phyloP scores from a whole-genome alignment of 2,329 filamentous ascomycete species.

The Claviceps spartinae region DNA sequence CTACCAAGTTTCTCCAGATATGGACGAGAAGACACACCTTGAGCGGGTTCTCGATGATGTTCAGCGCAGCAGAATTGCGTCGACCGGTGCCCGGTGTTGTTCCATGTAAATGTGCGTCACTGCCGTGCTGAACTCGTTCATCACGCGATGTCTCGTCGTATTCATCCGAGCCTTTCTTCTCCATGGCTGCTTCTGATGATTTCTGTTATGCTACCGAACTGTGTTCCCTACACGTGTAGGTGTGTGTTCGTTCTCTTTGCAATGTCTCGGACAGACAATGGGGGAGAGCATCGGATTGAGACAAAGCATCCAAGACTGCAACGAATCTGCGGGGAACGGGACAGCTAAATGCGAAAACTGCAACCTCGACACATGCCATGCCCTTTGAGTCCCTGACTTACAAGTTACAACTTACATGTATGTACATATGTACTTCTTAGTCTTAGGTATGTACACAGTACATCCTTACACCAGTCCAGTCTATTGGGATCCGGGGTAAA shows the following conservation, averaged over 20 bases:
- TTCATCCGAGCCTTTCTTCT: conserved; percentile 7
- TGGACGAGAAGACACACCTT: conserved; percentile 10
- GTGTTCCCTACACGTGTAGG: neutral
- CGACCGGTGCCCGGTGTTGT: conserved; percentile 2
- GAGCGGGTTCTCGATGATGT: conserved; percentile 21
- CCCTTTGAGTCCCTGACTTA: no score
- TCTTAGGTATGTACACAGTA: no score
- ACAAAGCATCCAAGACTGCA: neutral
- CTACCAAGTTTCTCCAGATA: no score
- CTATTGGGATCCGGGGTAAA: neutral
- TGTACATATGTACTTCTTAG: neutral
- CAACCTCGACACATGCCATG: neutral
- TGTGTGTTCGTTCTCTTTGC: neutral
- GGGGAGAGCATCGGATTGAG: neutral
- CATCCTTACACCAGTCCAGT: neutral
- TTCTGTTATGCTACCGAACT: neutral
- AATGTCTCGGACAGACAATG: neutral
- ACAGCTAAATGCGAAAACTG: neutral
- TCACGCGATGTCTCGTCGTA: conserved; percentile 4
- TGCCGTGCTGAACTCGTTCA: conserved; percentile 4
- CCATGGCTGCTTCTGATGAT: conserved; percentile 1
- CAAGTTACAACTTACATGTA: no score
- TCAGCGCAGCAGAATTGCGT: conserved; percentile 15
- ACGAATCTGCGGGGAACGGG: neutral
- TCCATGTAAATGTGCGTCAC: neutral